Percentiles rank a stretch among this genome's conserved stretches.
Evolutionary conservation across 2,329 filamentous ascomycete species (phyloP).

Genomic region (Fusarium mundagurra): DNA sequence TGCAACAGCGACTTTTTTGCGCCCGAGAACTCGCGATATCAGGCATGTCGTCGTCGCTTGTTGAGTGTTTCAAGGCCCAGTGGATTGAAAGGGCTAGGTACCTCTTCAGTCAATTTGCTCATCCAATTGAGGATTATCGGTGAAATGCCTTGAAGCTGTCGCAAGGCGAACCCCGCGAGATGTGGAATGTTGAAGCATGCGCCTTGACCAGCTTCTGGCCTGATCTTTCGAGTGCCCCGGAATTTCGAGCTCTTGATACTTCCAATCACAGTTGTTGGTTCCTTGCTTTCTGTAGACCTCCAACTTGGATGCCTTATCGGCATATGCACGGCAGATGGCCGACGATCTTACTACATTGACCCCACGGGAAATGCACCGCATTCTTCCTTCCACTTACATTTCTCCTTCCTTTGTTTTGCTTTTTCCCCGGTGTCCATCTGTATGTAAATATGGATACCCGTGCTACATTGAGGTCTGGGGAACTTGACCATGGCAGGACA

Average conservation of each 20-base stretch:
- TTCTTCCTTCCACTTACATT: neutral
- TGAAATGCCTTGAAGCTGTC: constrained; percentile 13
- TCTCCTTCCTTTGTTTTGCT: constrained; percentile 13
- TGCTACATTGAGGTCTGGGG: constrained; percentile 22
- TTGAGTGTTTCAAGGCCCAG: neutral
- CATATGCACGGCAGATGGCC: constrained; percentile 44
- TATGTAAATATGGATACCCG: neutral
- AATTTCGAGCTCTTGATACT: constrained; percentile 15
- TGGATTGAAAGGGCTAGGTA: neutral
- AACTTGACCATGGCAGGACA: neutral
- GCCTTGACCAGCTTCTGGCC: constrained; percentile 42
- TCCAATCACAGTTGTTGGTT: constrained; percentile 37
- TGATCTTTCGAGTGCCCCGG: constrained; percentile 35
- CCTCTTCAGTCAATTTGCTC: neutral
- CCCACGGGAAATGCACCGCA: constrained; percentile 16
- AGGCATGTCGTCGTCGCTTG: neutral
- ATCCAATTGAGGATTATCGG: constrained; percentile 3
- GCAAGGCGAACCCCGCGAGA: constrained; percentile 19
- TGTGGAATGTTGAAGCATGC: constrained; percentile 33
- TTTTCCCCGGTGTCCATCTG: constrained; percentile 1
- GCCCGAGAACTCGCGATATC: neutral
- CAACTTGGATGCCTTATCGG: constrained; percentile 40
- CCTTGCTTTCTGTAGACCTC: constrained; percentile 11
- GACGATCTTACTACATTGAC: constrained; percentile 42
- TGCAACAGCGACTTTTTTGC: neutral